Conservation (phyloP, 169 alveolate genomes). For the Pseudocohnilembus persalinus region DNA sequence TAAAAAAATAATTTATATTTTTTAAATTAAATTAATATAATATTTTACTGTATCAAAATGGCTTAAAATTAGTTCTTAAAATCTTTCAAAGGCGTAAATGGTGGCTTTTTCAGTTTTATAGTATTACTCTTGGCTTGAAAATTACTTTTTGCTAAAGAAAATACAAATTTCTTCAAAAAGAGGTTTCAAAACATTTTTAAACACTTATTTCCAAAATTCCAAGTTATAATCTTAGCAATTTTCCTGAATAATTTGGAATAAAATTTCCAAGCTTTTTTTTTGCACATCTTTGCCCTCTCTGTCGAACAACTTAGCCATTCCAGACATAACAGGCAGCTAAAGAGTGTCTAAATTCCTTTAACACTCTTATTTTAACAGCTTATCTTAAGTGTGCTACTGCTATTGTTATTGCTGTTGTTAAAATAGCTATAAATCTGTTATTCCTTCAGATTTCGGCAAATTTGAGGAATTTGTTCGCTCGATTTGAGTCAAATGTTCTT, state of each 20-base stretch:
- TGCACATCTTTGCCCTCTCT: conserved; percentile 26
- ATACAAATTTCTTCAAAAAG: conserved; percentile 45
- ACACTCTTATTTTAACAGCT: background rate
- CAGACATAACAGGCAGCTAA: conserved; percentile 37
- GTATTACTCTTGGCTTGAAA: conserved; percentile 1
- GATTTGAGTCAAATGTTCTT: background rate
- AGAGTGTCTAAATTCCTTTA: background rate
- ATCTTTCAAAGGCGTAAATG: conserved; percentile 17
- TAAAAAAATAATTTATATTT: too few relatives aligned
- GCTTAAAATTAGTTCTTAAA: conserved; percentile 9
- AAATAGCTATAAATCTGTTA: background rate
- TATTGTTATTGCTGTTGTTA: background rate
- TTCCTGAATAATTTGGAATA: conserved; percentile 20
- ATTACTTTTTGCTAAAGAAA: conserved; percentile 5
- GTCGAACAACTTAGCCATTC: conserved; percentile 29
- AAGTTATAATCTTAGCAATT: conserved; percentile 11
- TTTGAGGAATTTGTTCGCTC: too few relatives aligned
- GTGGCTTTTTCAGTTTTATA: conserved; percentile 7
- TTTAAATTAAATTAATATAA: background rate
- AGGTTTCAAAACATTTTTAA: conserved; percentile 45
- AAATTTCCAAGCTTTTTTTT: conserved; percentile 11
- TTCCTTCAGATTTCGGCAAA: background rate
- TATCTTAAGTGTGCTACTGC: background rate
- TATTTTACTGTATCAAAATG: background rate
- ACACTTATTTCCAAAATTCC: conserved; percentile 46